Base-by-base conservation (phyloP, 441 rosid species). In the Croton setiger region DNA sequence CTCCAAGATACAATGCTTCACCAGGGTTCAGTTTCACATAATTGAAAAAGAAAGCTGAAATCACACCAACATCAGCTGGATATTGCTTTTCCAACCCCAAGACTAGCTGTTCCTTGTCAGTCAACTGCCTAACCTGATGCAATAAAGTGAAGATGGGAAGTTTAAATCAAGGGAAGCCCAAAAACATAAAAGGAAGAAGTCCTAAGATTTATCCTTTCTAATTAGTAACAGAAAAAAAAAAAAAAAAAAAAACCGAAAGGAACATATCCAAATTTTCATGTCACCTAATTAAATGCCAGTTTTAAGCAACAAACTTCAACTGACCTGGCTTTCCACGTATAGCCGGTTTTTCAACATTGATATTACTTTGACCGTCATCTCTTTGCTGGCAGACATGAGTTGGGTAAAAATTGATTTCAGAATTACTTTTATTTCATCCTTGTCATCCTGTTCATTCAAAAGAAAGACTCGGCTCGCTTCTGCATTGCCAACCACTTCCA, bases 1-100 rank as follows among this genome's bases (percentile, higher is more conserved):
- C 84, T 62, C 90, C 88, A 4, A 88, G 82, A 77, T 80, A 57
- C 57, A 88, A 78, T 58, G 92, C 92, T 85, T 88, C 87, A 65
- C 94, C 92, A 11, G 84, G 83, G 62, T 75, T 82, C 58, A 88
- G 87, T 80, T 78, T 87, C 69, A 88, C 88, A 11, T 53, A 20
- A 14, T 20, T 53, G 13, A 59, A 74, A 55, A 87, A 72, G 70
- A 87, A 85, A 18, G 88, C 83, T 17, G 92, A 79, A 65, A 85
- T 72, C 15, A 87, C 86, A 66, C 94, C 94, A 11, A 81, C 72
- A 61, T 85, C 94, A 59, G 69, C 81, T 20, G 92, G 88, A 63
- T 88, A 87, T 71, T 80, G 88, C 72, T 68, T 78, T 68, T 88
- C 88, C 69, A 88, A 71, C 56, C 53, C 72, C 82, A 88, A 71